Base-by-base conservation (phyloP, 495 filamentous ascomycete genomes). In the Cenococcum geophilum region DNA sequence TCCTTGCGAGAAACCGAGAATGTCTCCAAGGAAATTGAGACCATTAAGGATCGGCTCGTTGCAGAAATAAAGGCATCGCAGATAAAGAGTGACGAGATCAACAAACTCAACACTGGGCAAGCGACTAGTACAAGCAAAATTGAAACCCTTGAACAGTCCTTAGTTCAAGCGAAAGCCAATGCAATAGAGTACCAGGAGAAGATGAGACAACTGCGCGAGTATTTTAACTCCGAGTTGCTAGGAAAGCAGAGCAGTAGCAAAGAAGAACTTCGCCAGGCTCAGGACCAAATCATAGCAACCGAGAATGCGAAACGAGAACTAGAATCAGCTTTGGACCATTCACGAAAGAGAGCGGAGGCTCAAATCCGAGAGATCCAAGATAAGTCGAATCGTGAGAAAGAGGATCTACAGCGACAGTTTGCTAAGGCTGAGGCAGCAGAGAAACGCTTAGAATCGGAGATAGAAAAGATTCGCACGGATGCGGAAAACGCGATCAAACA, bases 291-390 rank as follows among this genome's bases (percentile, higher is more conserved):
- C 4, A 37, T 25, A 5, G 36, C 34, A 1, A 37, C 67, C 18
- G 58, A 61, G 49, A 53, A 60, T 12, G 50, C 55, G 23, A 59
- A 55, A 10, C 5, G 34, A 40, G 60, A 65, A 5, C 36, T 62
- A 9, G 45, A 61, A 49, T 58, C 43, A 35, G 27, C 53, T 58
- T 25, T 66, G n/a, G 20, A 62, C 40, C 57, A 27, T 34, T 4
- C 22, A 9, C 60, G 23, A 14, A 20, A 8, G 16, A 18, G 48
- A 3, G 43, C 43, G 5, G 54, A 57, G n/a, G n/a, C 51, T 25
- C 9, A 35, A 37, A 18, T 52, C 4, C 35, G 64, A 36, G 56
- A 64, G 21, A 36, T 21, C 35, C 23, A 61, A 23, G 23, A 56
- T 6, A 32, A 51, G 37, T 57, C 34, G 18, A 6, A 32, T 2